Conservation (phyloP, 2,329 filamentous ascomycete genomes). For the Beauveria caledonica region DNA sequence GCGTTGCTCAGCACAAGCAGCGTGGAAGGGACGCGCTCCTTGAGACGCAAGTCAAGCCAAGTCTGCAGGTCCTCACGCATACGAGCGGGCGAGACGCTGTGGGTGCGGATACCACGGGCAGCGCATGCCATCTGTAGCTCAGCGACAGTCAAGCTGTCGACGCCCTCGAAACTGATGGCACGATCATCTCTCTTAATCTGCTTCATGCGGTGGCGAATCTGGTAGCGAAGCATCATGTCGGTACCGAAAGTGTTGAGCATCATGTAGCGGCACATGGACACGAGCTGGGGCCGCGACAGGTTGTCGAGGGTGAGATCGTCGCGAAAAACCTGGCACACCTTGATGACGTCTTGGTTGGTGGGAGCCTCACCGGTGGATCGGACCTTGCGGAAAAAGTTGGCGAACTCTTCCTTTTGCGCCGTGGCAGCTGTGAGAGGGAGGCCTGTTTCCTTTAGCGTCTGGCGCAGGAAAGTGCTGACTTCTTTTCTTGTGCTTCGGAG, state of each 20-base stretch:
- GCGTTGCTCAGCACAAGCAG: constrained; percentile 93
- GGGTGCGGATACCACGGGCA: constrained; percentile 83
- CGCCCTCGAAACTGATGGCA: constrained; percentile 87
- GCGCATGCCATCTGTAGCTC: constrained; percentile 91
- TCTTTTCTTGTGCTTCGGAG: constrained; percentile 85
- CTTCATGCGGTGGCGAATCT: constrained; percentile 93
- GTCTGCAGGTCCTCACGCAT: constrained; percentile 84
- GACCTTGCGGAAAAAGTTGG: constrained; percentile 95
- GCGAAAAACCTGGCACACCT: constrained; percentile 98
- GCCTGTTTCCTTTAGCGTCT: constrained; percentile 88
- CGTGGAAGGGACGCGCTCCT: constrained; percentile 92
- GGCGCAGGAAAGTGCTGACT: constrained; percentile 81
- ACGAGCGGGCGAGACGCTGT: constrained; percentile 80
- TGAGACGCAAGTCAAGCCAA: constrained; percentile 89
- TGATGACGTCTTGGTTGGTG: constrained; percentile 86
- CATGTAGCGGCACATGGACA: constrained; percentile 98
- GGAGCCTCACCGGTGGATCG: constrained; percentile 85
- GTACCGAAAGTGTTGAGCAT: constrained; percentile 96
- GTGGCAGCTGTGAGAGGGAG: constrained; percentile 77
- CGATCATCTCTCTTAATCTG: constrained; percentile 98
- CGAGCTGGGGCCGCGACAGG: constrained; percentile 85
- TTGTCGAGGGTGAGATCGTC: constrained; percentile 97
- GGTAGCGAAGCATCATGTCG: constrained; percentile 95
- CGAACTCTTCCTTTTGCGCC: constrained; percentile 86
- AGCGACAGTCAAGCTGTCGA: constrained; percentile 84